Evolutionary conservation across 2,329 filamentous ascomycete genomes (phyloP), one percentile per base, ranked within the genome.

Genomic region (Didymella glomerata): DNA sequence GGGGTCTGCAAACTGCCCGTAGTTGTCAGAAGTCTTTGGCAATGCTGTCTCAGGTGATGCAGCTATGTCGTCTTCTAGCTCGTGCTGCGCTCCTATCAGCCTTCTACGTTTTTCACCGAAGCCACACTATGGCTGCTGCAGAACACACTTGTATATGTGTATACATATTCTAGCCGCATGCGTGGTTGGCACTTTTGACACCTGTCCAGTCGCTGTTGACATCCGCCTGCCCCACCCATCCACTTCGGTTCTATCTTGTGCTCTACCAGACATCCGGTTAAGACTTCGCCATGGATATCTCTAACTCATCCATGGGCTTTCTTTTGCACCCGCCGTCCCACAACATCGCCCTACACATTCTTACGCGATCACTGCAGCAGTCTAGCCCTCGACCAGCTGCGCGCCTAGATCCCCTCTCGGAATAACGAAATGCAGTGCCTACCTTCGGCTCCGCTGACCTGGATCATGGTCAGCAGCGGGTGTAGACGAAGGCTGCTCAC

Each of bases 391-490:
- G 25, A 27, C 8, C 25, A 40, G 16, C n/a, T 41, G 24, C 34
- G 32, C 48, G 27, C 36, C 61, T 36, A 32, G 59, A 51, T 16
- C 54, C 47, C 13, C 36, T 45, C 49, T 49, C 57, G 44, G 50
- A 30, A 30, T 14, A 20, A 45, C 56, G 44, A 50, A 57, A 61
- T 48, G 41, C 49, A 50, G 44, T 48, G 38, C 9, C 22, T 20
- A 18, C 24, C 36, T 34, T 62, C 57, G 59, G 56, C 60, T 60
- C 63, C 63, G 49, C 40, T 28, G 49, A 52, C 65, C 63, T 51
- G 63, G 65, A 56, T 41, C 36, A 36, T 48, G 65, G 65, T 60
- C 50, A 55, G 28, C 34, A 45, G 55, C 55, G 53, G 62, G 50
- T 55, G 61, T 20, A 57, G 36, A 48, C 41, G 49, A 56, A 48